Base-by-base conservation (phyloP, 345 rosid species). In the Turritis glabra region DNA sequence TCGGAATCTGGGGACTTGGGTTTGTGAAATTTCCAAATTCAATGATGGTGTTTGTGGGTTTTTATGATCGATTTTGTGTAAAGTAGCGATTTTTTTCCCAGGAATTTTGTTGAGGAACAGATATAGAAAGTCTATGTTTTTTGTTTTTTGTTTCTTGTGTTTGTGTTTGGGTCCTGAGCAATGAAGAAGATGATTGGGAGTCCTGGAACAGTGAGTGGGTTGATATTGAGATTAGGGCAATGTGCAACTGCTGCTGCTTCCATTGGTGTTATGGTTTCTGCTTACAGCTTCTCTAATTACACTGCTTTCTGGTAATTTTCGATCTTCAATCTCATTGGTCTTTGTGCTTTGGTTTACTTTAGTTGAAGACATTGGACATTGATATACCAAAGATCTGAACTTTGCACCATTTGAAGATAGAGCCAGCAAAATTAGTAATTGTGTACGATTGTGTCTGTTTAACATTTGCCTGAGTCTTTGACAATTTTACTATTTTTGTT, bases 171-270 rank as follows among this genome's bases (percentile, higher is more conserved):
- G 25, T n/a, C 0, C 4, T 40, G 47, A 38, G 7, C 74, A 61
- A 87, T 91, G 97, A 89, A 87, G 88, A 86, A 85, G 80, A 54
- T 87, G 78, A 68, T 91, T 22, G 97, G 96, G 71, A 80, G 97
- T 54, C 98, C 98, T 8, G 98, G 97, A 65, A 82, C 94, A 2
- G 71, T 79, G 72, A 88, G 88, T 84, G 97, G 98, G 61, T 60
- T 89, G 57, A 74, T 85, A 10, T 64, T 93, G 77, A 82, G 96
- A 78, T 57, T 85, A 14, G 90, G 91, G 23, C 97, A 93, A 80
- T 88, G 86, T 40, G 86, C 74, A 8, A 88, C 83, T 62, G 87
- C 96, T 27, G 92, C 96, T 77, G 81, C 97, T 67, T 91, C 98
- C 5, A 85, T 91, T 41, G 86, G 81, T 27, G 80, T 86, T 74